Conservation (phyloP, 2,329 filamentous ascomycete genomes). For the Alternaria triticimaculans region DNA sequence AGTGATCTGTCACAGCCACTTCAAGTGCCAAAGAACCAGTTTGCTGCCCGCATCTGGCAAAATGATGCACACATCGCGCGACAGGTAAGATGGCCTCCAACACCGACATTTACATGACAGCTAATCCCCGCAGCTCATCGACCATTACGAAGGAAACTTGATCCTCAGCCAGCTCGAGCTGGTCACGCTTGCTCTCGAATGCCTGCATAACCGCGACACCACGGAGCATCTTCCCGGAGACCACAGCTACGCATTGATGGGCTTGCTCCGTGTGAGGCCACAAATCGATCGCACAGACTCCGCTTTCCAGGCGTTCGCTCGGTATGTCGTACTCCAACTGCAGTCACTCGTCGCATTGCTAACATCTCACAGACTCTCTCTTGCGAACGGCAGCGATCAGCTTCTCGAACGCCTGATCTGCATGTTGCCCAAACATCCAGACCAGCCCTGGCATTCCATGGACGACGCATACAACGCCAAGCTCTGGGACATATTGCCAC, state of each 20-base stretch:
- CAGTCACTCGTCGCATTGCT: background rate
- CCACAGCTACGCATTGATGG: constrained; percentile 57
- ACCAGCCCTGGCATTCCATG: constrained; percentile 51
- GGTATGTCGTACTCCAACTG: constrained; percentile 15
- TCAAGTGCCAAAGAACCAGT: constrained; percentile 49
- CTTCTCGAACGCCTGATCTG: constrained; percentile 57
- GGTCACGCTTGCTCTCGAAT: constrained; percentile 50
- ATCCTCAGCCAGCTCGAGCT: constrained; percentile 53
- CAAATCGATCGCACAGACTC: constrained; percentile 49
- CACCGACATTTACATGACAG: background rate
- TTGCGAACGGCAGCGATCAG: constrained; percentile 55
- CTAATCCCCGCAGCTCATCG: constrained; percentile 47
- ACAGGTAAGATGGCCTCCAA: constrained; percentile 18
- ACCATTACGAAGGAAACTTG: constrained; percentile 55
- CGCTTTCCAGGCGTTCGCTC: constrained; percentile 57
- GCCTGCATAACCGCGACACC: constrained; percentile 50
- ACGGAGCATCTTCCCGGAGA: constrained; percentile 50
- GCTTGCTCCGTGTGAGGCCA: constrained; percentile 52
- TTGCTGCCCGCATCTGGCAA: constrained; percentile 50
- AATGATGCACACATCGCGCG: constrained; percentile 46
- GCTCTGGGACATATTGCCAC: constrained; percentile 57
- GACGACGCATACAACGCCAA: constrained; percentile 51
- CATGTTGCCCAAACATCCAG: constrained; percentile 43
- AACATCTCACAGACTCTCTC: constrained; percentile 43
- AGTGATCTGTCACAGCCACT: constrained; percentile 29